phyloP scores from a whole-genome alignment of 208 protist species.

The Crithidia brevicula region DNA sequence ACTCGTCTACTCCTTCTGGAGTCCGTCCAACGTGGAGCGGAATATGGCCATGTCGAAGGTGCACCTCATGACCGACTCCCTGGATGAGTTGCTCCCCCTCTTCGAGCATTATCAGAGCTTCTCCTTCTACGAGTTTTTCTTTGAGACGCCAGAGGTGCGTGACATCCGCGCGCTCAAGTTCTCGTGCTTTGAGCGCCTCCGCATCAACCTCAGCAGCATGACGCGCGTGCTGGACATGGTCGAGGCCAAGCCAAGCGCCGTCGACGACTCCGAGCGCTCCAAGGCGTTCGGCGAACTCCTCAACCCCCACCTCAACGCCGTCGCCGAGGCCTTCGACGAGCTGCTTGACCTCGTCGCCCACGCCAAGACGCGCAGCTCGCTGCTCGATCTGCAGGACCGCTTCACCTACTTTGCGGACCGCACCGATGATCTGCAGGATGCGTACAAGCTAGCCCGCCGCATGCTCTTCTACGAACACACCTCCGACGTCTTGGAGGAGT shows the following conservation, averaged over 20 bases:
- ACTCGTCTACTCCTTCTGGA: slow-evolving; percentile 88
- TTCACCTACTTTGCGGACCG: slow-evolving; percentile 58
- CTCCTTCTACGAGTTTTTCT: slow-evolving; percentile 85
- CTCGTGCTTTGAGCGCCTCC: slow-evolving; percentile 64
- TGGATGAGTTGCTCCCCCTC: slow-evolving; percentile 61
- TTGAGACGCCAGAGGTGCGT: slow-evolving; percentile 69
- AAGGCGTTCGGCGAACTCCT: slow-evolving; percentile 69
- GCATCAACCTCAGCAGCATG: slow-evolving; percentile 83
- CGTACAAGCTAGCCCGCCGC: slow-evolving; percentile 67
- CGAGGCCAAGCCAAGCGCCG: slow-evolving; percentile 60
- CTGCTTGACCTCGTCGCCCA: slow-evolving; percentile 60
- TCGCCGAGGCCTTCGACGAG: slow-evolving; percentile 67
- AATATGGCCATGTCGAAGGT: slow-evolving; percentile 90
- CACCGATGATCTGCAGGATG: slow-evolving; percentile 61
- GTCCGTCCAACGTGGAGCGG: slow-evolving; percentile 77
- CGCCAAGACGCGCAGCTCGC: slow-evolving; percentile 47
- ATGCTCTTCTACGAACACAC: slow-evolving; percentile 84
- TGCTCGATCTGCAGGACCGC: slow-evolving; percentile 37
- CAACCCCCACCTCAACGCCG: slow-evolving; percentile 53
- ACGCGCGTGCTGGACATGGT: slow-evolving; percentile 84
- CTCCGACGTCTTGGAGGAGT: slow-evolving; percentile 75
- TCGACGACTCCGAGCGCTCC: slow-evolving; percentile 77
- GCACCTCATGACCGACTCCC: slow-evolving; percentile 61
- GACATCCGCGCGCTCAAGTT: slow-evolving; percentile 72
- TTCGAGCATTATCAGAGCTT: slow-evolving; percentile 73